A percentile compares a stretch with the other conserved stretches of the same genome.
Conservation (phyloP, 805 yeast species). For the Saturnispora dispora region DNA sequence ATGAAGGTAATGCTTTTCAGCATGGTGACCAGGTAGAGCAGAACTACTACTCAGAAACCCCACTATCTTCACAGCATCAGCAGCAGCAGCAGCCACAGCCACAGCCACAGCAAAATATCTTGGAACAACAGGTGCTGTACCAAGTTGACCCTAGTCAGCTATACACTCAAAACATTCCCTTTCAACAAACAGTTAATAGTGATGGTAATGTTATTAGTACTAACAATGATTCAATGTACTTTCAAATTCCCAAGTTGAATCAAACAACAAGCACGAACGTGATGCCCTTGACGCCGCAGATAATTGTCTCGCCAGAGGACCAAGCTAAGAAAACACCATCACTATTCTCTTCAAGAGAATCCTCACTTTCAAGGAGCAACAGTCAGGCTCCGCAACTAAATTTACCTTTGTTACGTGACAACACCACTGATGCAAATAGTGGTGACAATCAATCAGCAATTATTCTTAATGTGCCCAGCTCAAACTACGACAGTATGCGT, state of each 20-base stretch:
- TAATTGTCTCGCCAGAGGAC: conserved; percentile 5
- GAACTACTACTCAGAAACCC: not conserved
- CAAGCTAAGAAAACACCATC: conserved; percentile 5
- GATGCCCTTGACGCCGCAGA: conserved; percentile 4
- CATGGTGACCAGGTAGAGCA: not conserved
- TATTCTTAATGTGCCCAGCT: not conserved
- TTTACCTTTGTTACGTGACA: not conserved
- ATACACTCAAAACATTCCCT: not conserved
- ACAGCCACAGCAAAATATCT: too few species aligned
- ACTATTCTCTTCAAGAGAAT: not conserved
- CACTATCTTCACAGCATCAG: not conserved
- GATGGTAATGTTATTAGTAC: not conserved
- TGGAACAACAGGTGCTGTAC: not conserved
- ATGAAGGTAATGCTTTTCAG: not conserved
- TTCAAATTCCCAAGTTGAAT: conserved; percentile 1
- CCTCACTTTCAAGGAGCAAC: not conserved
- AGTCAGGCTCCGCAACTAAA: not conserved
- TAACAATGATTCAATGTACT: not conserved
- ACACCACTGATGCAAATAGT: not conserved
- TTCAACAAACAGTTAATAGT: not conserved
- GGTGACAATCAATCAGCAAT: not conserved
- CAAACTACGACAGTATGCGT: conserved; percentile 10
- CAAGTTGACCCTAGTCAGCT: not conserved
- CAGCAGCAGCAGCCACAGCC: not conserved
- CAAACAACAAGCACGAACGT: conserved; percentile 1